Percentiles rank a stretch among this genome's conserved stretches.
Evolutionary conservation across 257 asterid genomes (phyloP).

Genomic region (Thymus quinquecostatus): DNA sequence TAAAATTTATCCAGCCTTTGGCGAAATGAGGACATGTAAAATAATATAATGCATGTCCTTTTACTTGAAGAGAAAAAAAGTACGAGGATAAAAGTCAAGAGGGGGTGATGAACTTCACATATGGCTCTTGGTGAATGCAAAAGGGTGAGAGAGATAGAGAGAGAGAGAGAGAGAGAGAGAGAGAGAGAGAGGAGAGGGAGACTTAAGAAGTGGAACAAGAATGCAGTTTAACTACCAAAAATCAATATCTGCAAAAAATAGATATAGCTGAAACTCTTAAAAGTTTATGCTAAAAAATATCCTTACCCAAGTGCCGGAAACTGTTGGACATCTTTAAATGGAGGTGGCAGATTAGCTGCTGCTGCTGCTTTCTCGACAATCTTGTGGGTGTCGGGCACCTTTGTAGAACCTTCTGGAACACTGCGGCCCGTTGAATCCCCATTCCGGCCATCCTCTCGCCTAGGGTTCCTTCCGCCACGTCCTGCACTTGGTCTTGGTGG

Average conservation of each 20-base stretch:
- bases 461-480: conserved; percentile 14
- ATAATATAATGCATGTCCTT: neutral
- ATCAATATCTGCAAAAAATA: neutral
- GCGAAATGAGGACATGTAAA: neutral
- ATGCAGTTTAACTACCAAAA: neutral
- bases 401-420: neutral
- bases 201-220: neutral
- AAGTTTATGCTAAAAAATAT: neutral
- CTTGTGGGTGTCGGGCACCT: too few species aligned
- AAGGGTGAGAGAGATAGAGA: conserved; percentile 15
- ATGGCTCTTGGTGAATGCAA: conserved; percentile 36
- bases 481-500: neutral
- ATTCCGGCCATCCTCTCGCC: neutral
- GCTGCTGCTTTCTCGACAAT: neutral
- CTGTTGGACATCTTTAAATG: conserved; percentile 6
- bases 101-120: neutral
- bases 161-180: neutral
- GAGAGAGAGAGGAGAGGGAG: neutral
- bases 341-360: neutral
- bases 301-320: conserved; percentile 14
- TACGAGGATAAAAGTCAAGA: neutral
- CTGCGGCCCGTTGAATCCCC: neutral
- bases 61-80: too few species aligned
- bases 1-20: neutral
- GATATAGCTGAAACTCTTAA: neutral